Evolutionary conservation across 345 rosid species (phyloP), one percentile per base, ranked within the genome.

Genomic region (Carallia pectinifolia): DNA sequence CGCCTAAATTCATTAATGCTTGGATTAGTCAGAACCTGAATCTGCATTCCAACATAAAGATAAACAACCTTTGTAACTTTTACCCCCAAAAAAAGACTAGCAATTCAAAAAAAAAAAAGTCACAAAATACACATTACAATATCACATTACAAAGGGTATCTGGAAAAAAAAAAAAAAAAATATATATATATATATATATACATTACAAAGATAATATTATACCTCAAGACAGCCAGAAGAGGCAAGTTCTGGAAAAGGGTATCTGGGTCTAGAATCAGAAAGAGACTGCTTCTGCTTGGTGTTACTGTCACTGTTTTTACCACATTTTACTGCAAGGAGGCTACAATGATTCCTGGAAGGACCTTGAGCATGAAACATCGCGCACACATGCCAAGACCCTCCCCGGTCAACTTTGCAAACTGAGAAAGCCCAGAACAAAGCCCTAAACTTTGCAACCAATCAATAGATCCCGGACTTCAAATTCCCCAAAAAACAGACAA

Each of bases 321-420:
- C 85, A 74, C 83, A 85, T 31, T 81, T 69, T 77, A 88, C 91
- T 40, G 96, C 97, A 74, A 95, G 86, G 61, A 92, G 87, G 81
- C 84, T 82, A 80, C 98, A 95, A 79, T 85, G 90, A 83, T 83
- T 89, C 80, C 97, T 88, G 71, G 87, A 87, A 82, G 92, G 83
- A 79, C 94, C 88, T 90, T 89, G 96, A 70, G 87, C 89, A 85
- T 86, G 91, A 89, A 86, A 89, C 98, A 95, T 95, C 94, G 85
- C 90, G 80, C 76, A 74, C 70, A 80, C 94, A 89, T 86, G 69
- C 83, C 93, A 78, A 84, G 71, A 73, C 75, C 78, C 82, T 70
- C 61, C 54, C 16, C 65, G 58, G 44, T 67, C 31, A 37, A 29
- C 63, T n/a, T 16, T 68, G 53, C 59, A 67, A 53, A 62, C 37